Evolutionary conservation across 495 filamentous ascomycete genomes (phyloP).

Genomic region (Penicillium daleae): DNA sequence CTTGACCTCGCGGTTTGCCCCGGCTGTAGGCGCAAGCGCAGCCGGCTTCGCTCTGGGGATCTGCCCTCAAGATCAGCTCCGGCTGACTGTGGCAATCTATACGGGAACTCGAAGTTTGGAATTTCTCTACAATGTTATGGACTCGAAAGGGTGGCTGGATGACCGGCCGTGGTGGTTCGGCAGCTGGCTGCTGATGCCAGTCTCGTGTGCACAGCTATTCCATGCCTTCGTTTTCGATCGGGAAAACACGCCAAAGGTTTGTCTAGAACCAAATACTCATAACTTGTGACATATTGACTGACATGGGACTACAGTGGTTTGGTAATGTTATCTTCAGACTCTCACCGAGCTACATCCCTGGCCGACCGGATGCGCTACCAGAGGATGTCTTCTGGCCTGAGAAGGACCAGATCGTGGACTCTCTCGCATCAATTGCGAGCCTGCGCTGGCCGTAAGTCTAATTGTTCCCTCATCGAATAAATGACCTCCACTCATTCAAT

Average conservation of each 20-base stretch:
- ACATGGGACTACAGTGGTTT: conserved; percentile 54
- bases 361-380: conserved; percentile 71
- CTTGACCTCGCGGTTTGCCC: conserved; percentile 80
- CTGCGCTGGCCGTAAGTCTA: conserved; percentile 80
- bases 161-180: conserved; percentile 87
- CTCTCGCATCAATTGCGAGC: conserved; percentile 75
- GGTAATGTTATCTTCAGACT: conserved; percentile 73
- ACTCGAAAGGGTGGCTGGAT: conserved; percentile 79
- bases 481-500: conserved; percentile 1
- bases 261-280: not conserved
- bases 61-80: conserved; percentile 74
- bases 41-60: conserved; percentile 82
- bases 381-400: conserved; percentile 70
- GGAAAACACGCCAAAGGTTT: conserved; percentile 76
- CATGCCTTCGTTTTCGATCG: conserved; percentile 93
- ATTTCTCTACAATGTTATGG: conserved; percentile 81
- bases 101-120: conserved; percentile 78
- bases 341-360: conserved; percentile 77
- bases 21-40: conserved; percentile 83
- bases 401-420: conserved; percentile 77
- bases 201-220: conserved; percentile 88
- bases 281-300: conserved; percentile 6
- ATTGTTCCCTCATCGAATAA: not conserved
- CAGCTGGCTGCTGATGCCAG: conserved; percentile 92
- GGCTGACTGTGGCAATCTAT: conserved; percentile 80